A percentile compares a stretch with the other conserved stretches of the same genome.
phyloP scores from a whole-genome alignment of 2,329 filamentous ascomycete species.

The Colletotrichum viniferum region DNA sequence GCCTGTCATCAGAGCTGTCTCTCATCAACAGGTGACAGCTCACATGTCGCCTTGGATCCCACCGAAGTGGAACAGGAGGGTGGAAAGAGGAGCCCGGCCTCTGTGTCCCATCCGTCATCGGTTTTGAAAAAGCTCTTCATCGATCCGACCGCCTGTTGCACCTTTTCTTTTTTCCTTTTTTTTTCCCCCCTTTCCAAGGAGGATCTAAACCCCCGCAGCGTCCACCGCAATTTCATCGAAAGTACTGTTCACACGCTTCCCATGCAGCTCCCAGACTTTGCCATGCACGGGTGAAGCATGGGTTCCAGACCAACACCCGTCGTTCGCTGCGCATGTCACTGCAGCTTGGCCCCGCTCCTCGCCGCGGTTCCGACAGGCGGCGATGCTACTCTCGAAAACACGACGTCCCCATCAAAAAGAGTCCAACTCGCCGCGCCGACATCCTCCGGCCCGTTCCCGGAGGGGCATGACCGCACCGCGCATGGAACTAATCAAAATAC shows the following conservation, averaged over 20 bases:
- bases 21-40: slow-evolving; percentile 3
- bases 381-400: not conserved
- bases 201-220: not conserved
- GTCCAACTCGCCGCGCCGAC: not conserved
- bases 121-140: not conserved
- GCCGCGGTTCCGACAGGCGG: not conserved
- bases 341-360: not conserved
- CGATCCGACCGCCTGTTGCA: not conserved
- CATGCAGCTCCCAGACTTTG: not conserved
- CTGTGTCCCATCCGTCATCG: not conserved
- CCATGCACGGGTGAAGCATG: not conserved
- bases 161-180: not conserved
- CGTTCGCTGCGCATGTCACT: not conserved
- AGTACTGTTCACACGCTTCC: not conserved
- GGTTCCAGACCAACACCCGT: not conserved
- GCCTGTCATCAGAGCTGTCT: not conserved
- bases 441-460: slow-evolving; percentile 13
- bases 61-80: not conserved
- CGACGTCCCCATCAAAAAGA: not conserved
- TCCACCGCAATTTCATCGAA: not conserved
- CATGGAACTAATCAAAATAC: not conserved
- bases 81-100: not conserved
- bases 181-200: not conserved
- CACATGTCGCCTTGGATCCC: not conserved
- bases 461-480: slow-evolving; percentile 9